Base-by-base conservation (phyloP, 257 asterid genomes). In the Nicotiana benthamiana region DNA sequence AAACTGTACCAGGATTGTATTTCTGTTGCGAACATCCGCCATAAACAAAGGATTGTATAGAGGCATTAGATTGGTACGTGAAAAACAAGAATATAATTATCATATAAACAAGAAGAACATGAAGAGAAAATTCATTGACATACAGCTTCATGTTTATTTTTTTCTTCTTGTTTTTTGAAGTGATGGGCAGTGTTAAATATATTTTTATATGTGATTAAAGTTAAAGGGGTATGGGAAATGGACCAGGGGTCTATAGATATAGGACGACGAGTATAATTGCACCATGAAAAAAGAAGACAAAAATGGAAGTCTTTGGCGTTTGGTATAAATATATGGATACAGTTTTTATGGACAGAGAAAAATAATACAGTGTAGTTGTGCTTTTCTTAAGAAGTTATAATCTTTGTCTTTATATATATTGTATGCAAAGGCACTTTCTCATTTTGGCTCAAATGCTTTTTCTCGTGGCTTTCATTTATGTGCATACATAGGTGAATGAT, bases 1-100 rank as follows among this genome's bases (percentile, higher is more conserved):
- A 94, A 0, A 90, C 75, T 1, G 92, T 56, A 0, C 92, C 92
- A 0, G 94, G 86, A 79, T 7, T 68, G 86, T 83, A 94, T 20
- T 85, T 90, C 5, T 86, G 87, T 86, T 87, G 97, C 7, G 98
- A 89, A 78, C 98, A 94, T 1, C 96, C 97, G 6, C 84, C 92
- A 78, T 91, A 92, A 2, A 90, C 59, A 85, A 91, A 90, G 28
- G 90, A 84, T 1, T 89, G 79, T 0, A 40, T 66, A 0, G 89
- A 82, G 10, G 89, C 88, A 1, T 22, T 8, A 5, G 93, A 81
- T 53, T 82, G 83, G 4, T 5, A 11, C 0, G 72, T 10, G 26
- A 83, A 26, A 22, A 83, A 43, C 1, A 82, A 82, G 61, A 85
- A 65, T 18, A 68, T 24, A 0, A 80, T 6, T 26, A 84, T 27